Conservation (phyloP, 2,329 filamentous ascomycete genomes). For the Mycocentrospora acerina region DNA sequence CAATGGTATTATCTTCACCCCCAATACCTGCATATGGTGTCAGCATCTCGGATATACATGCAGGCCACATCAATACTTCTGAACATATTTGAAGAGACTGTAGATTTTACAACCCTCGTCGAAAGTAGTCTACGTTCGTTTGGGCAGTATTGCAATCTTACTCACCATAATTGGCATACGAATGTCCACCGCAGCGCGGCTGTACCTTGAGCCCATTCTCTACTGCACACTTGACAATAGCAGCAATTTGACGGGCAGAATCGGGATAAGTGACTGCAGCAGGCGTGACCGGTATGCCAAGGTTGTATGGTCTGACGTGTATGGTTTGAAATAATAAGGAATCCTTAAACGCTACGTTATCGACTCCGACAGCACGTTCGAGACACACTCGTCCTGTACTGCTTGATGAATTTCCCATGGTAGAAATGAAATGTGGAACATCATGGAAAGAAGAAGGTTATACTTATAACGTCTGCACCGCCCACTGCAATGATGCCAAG, state of each 20-base stretch:
- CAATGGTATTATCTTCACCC: conserved; percentile 49
- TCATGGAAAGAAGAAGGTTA: no score
- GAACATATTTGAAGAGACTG: no score
- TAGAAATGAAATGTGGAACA: no score
- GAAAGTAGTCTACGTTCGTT: neutral
- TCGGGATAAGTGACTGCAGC: conserved; percentile 59
- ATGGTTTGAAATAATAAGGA: conserved; percentile 30
- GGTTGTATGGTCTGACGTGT: conserved; percentile 42
- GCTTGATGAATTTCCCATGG: conserved; percentile 36
- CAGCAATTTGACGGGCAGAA: conserved; percentile 55
- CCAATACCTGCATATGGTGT: conserved; percentile 42
- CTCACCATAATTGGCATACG: conserved; percentile 55
- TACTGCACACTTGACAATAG: conserved; percentile 60
- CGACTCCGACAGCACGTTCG: conserved; percentile 26
- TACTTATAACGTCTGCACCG: no score
- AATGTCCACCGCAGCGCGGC: conserved; percentile 65
- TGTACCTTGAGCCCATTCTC: conserved; percentile 57
- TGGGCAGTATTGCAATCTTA: neutral
- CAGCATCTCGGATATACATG: neutral
- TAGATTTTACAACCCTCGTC: neutral
- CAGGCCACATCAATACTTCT: no score
- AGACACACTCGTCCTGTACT: conserved; percentile 32
- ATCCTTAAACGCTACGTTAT: conserved; percentile 24
- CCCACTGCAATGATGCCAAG: no score
- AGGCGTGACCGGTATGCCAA: conserved; percentile 45